A percentile compares a stretch with the other conserved stretches of the same genome.
phyloP scores from a whole-genome alignment of 1,139 yeast species.

The Taiozyma sp. region DNA sequence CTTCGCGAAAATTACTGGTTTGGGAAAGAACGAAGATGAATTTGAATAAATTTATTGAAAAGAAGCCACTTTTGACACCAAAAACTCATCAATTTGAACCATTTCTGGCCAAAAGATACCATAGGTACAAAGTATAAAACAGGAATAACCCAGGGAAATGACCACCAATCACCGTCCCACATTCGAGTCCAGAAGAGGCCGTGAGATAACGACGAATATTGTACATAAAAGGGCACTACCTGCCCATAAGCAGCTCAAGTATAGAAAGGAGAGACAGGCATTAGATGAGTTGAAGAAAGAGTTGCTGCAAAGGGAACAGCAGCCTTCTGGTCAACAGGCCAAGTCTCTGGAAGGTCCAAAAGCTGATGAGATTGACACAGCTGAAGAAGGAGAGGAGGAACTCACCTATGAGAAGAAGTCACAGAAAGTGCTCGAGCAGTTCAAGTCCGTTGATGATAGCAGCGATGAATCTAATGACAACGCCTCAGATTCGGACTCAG shows the following conservation, averaged over 20 bases:
- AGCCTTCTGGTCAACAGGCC: conserved; percentile 7
- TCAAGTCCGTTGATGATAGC: conserved; percentile 17
- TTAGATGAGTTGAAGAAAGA: conserved; percentile 24
- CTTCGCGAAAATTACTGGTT: neutral
- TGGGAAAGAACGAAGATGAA: neutral
- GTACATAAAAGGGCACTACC: conserved; percentile 23
- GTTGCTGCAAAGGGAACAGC: conserved; percentile 24
- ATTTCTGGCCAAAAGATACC: no score
- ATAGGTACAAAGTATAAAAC: no score
- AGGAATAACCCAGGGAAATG: conserved; percentile 37
- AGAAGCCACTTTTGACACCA: no score
- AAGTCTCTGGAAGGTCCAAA: neutral
- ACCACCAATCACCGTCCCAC: conserved; percentile 91
- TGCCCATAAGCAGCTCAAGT: conserved; percentile 67
- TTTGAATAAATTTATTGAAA: no score
- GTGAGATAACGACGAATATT: conserved; percentile 25
- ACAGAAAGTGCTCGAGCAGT: conserved; percentile 9
- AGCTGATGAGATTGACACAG: neutral
- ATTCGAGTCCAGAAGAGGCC: conserved; percentile 81
- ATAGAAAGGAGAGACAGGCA: conserved; percentile 29
- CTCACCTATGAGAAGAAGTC: conserved; percentile 17
- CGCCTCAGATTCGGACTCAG: conserved; percentile 18
- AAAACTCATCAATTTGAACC: no score
- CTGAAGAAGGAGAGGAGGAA: neutral
- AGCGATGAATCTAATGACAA: conserved; percentile 13